Base-by-base conservation (phyloP, 2,329 filamentous ascomycete genomes). In the Exophiala alcalophila region DNA sequence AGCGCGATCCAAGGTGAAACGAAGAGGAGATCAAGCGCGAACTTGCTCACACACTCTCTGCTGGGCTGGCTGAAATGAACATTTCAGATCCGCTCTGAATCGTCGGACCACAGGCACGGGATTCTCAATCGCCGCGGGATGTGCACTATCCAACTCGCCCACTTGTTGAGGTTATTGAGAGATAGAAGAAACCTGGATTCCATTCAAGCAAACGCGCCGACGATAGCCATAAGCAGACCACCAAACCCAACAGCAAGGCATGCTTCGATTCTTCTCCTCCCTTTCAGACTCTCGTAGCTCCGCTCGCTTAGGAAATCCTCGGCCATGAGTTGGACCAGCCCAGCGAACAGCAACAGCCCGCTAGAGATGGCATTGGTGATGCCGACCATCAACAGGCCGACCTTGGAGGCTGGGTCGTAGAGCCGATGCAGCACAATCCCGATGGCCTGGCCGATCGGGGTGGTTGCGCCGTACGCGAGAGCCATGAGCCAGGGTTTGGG, bases 351-450 rank as follows among this genome's bases (percentile, higher is more conserved):
- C 19, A 94, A 65, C 36, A 94, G 69, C 0, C 88, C 88, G 36
- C 83, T 83, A 7, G 84, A 89, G 37, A 94, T 84, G 26, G 86
- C 86, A 58, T 94, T 94, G 75, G 91, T 92, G 59, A 90, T 79
- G 5, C 88, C 88, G 4, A 94, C 87, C 67, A 91, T 83, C 18
- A 94, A 68, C 33, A 94, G 66, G 0, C 88, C 87, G 0, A 80
- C 78, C 59, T 86, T 77, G 56, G 83, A 87, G 56, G 78, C 75
- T 1, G 88, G 87, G 53, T 89, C 86, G 64, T 94, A 94, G 51
- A 92, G 68, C 24, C 80, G 81, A 63, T 92, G 86, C 14, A 91
- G 75, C 3, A 84, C 67, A 8, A 94, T 71, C 0, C 88, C 88
- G 41, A 94, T 85, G 1, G 86, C 86, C 61, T 94, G 87, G 6